A percentile compares a stretch with the other conserved stretches of the same genome.
Evolutionary conservation across 371 early-diverging fungal genomes (phyloP).

Genomic region (Rhizopus sp.): DNA sequence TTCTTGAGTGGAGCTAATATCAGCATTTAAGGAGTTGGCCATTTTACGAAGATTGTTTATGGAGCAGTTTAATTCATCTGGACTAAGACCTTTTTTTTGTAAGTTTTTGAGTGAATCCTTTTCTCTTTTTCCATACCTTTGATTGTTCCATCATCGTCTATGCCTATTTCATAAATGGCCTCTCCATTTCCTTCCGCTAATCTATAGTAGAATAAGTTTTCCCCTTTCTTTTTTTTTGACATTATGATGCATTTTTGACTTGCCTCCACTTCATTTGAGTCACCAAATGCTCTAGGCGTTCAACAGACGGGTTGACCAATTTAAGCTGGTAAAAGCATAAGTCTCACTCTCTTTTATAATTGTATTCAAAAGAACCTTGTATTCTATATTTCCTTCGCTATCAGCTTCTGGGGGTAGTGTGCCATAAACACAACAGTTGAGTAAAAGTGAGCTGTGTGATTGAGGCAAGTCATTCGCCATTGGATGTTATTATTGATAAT

Average conservation of each 20-base stretch:
- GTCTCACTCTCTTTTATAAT: background rate
- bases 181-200: slow-evolving; percentile 88
- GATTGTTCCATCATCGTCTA: slow-evolving; percentile 83
- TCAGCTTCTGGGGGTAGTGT: slow-evolving; percentile 84
- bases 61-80: slow-evolving; percentile 61
- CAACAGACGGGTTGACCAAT: slow-evolving; percentile 69
- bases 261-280: slow-evolving; percentile 92
- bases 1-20: slow-evolving; percentile 48
- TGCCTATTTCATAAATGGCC: slow-evolving; percentile 89
- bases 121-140: slow-evolving; percentile 57
- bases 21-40: slow-evolving; percentile 61
- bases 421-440: slow-evolving; percentile 20
- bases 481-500: background rate
- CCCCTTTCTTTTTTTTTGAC: background rate
- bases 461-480: slow-evolving; percentile 16
- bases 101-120: slow-evolving; percentile 11
- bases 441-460: slow-evolving; percentile 12
- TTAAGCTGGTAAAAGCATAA: slow-evolving; percentile 57
- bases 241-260: background rate
- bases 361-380: slow-evolving; percentile 58
- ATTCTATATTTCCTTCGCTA: slow-evolving; percentile 84
- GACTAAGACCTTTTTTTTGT: slow-evolving; percentile 34
- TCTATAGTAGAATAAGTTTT: slow-evolving; percentile 29
- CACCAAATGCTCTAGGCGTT: slow-evolving; percentile 82
- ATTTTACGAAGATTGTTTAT: slow-evolving; percentile 64